These are phyloP conservation scores for Penicillium canariense DNA, from an alignment of 495 filamentous ascomycete species.

Conservation along the genomic window DNA sequence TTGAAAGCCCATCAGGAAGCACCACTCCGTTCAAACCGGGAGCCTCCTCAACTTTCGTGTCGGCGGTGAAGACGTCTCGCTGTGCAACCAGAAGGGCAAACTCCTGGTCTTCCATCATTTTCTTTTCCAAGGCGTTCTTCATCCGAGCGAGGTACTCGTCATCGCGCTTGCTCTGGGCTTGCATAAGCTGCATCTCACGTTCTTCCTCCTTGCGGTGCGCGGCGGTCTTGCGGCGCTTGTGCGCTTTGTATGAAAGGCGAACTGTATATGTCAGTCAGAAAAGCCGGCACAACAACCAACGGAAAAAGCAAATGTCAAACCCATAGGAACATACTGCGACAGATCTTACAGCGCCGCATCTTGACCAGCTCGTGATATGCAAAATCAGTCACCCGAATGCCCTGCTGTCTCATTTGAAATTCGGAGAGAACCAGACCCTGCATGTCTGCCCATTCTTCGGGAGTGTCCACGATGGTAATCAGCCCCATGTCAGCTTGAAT, in stretches of 20 bases:
- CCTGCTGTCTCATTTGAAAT: neutral
- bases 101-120: neutral
- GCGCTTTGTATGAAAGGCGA: neutral
- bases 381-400: neutral
- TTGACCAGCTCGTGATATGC: neutral
- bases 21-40: too few relatives aligned
- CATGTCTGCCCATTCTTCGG: neutral
- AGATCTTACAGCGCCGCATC: neutral
- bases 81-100: neutral
- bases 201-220: neutral
- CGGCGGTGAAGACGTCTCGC: neutral
- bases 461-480: neutral
- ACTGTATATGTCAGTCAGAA: neutral
- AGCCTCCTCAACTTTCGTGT: neutral
- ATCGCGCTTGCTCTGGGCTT: too few relatives aligned
- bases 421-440: neutral
- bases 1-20: neutral
- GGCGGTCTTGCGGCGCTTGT: neutral
- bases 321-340: neutral
- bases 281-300: neutral
- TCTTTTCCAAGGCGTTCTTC: neutral
- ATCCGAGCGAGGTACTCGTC: neutral
- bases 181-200: too few relatives aligned
- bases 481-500: neutral
- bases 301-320: neutral